Evolutionary conservation across 495 filamentous ascomycete genomes (phyloP).

Genomic region (Schizothecium vesticola): DNA sequence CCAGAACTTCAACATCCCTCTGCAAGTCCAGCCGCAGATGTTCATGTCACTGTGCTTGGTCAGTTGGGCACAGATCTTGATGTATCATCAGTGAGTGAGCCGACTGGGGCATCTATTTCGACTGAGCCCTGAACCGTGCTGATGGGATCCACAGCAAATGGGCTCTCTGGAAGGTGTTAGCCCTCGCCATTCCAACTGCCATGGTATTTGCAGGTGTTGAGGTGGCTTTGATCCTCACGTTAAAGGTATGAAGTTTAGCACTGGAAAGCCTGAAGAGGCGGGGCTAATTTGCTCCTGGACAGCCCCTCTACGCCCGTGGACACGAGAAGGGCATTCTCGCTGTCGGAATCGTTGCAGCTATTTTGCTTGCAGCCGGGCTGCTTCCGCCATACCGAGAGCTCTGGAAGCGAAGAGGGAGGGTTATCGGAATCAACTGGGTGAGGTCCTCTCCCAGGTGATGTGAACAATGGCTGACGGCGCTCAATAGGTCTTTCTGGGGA

Average conservation of each 20-base stretch:
- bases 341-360: constrained; percentile 59
- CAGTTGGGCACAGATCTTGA: constrained; percentile 60
- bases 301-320: constrained; percentile 48
- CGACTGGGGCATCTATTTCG: not conserved
- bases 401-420: constrained; percentile 62
- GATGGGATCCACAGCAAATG: constrained; percentile 40
- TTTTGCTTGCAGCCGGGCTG: constrained; percentile 67
- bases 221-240: constrained; percentile 55
- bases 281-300: not conserved
- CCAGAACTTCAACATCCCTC: constrained; percentile 67
- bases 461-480: not conserved
- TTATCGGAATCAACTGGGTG: constrained; percentile 61
- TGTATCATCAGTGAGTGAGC: constrained; percentile 54
- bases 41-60: constrained; percentile 61
- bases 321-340: constrained; percentile 50
- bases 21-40: constrained; percentile 69
- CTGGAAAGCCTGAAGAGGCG: not conserved
- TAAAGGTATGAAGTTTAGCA: constrained; percentile 40
- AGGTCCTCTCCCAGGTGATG: not conserved
- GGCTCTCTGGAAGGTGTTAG: constrained; percentile 43
- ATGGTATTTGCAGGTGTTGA: constrained; percentile 54
- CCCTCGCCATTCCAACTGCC: constrained; percentile 37
- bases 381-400: constrained; percentile 68
- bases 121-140: not conserved
- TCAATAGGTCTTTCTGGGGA: constrained; percentile 55